phyloP scores from a whole-genome alignment of 192 early-diverging fungal species.

The Linnemannia schmuckeri region DNA sequence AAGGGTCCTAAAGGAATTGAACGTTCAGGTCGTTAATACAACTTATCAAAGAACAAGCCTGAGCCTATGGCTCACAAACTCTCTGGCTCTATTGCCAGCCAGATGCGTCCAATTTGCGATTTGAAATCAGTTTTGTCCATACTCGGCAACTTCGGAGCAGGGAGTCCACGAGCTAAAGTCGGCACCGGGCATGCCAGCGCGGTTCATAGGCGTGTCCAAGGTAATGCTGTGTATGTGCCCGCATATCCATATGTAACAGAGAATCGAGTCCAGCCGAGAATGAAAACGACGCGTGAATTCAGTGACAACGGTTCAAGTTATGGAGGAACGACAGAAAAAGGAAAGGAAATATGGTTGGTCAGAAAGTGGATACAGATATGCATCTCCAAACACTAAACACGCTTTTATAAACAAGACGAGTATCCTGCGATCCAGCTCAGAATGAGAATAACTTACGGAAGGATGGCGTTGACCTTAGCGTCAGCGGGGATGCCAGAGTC shows the following conservation, averaged over 20 bases:
- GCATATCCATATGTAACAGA: background rate
- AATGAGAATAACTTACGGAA: conserved; percentile 62
- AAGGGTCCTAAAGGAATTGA: conserved; percentile 52
- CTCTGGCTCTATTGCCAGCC: too few relatives aligned
- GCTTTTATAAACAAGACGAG: background rate
- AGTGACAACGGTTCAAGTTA: background rate
- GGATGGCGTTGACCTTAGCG: conserved; percentile 77
- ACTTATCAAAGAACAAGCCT: conserved; percentile 1
- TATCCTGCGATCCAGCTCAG: background rate
- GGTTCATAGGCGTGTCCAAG: conserved; percentile 93
- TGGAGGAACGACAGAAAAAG: conserved; percentile 1
- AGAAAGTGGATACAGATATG: background rate
- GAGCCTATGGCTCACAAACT: background rate
- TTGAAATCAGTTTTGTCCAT: conserved; percentile 27
- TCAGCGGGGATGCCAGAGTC: conserved; percentile 79
- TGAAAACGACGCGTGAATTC: background rate
- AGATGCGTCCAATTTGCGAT: background rate
- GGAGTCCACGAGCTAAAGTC: conserved; percentile 92
- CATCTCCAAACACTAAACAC: too few relatives aligned
- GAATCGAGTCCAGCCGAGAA: background rate
- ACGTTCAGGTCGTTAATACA: background rate
- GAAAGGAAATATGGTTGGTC: conserved; percentile 17
- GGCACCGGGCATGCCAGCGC: conserved; percentile 86
- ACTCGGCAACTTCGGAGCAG: conserved; percentile 75
- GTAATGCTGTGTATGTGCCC: conserved; percentile 64